Evolutionary conservation across 148 eudicot genomes (phyloP).

Genomic region (Agrostemma githago): DNA sequence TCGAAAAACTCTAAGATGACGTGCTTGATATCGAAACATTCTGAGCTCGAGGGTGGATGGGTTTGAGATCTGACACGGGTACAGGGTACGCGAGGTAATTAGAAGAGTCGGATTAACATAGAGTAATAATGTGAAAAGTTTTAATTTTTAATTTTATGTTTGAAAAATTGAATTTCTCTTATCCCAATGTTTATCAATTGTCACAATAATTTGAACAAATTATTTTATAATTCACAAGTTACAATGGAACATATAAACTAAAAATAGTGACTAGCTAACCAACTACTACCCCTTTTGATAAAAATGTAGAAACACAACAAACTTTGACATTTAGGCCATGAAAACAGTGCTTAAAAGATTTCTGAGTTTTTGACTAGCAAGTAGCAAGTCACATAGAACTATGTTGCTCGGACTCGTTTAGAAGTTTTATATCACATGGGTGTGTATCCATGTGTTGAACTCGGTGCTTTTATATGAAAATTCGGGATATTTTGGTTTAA

Average conservation of each 20-base stretch:
- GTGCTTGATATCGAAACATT: too few species aligned
- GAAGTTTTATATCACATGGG: too few species aligned
- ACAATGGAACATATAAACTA: not conserved
- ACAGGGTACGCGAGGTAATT: too few species aligned
- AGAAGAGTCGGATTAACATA: not conserved
- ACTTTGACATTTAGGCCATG: slow-evolving; percentile 8
- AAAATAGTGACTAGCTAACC: not conserved
- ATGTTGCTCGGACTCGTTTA: too few species aligned
- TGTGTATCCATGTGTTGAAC: too few species aligned
- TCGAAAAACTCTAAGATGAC: too few species aligned
- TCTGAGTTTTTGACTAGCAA: not conserved
- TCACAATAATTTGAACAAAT: not conserved
- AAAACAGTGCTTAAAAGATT: not conserved
- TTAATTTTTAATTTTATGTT: not conserved
- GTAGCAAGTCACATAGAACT: too few species aligned
- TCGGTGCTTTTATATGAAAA: too few species aligned
- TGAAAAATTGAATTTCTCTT: not conserved
- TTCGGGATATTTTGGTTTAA: too few species aligned
- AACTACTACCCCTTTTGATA: slow-evolving; percentile 5
- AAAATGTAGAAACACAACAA: not conserved
- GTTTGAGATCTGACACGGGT: too few species aligned
- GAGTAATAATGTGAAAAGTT: not conserved
- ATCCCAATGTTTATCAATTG: not conserved
- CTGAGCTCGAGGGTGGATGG: too few species aligned
- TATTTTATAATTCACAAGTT: not conserved